Evolutionary conservation across 140 eudicot species (phyloP), one percentile per base, ranked within the genome.

Genomic region (Ambrosia hybrid): DNA sequence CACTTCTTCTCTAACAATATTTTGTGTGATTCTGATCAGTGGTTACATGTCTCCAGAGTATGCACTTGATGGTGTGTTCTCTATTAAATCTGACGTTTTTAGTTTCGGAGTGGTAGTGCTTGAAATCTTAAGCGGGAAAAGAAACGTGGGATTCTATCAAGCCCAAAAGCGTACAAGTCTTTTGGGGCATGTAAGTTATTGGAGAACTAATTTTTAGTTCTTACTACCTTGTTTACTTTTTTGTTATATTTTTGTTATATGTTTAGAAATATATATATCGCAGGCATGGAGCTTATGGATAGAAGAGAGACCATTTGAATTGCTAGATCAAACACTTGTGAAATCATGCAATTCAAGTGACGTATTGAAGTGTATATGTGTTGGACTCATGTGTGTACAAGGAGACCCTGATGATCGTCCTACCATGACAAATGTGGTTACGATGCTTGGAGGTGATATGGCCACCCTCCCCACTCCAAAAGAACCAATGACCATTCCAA

Each of bases 361-460:
- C 65, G 87, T 82, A 4, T 48, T 82, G 46, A 84, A 78, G 70
- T 87, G 89, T 78, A 82, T 87, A 43, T 59, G 57, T 17, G 53
- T 86, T 14, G 94, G 84, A 66, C 83, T 87, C 9, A 67, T 87
- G 80, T 87, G 93, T 53, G 80, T 87, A 51, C 93, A 87, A 74
- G 93, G 80, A 60, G 84, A 84, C 65, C 90, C 94, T 10, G 41
- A 6, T 71, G 90, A 87, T 72, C 88, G 90, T 26, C 94, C 94
- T 49, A 59, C 82, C 65, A 87, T 87, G 86, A 57, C 76, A 1
- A 73, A 67, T 61, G 86, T 82, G 11, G 77, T 82, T 52, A 52
- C 57, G 5, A 87, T 87, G 94, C 78, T 87, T 7, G 72, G 83
- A 39, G 75, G 73, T 63, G 88, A 84, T 76, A 67, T 68, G 6